These are phyloP conservation scores for Chaetomium tenue DNA, from an alignment of 495 filamentous ascomycete species.

Conservation along the genomic window DNA sequence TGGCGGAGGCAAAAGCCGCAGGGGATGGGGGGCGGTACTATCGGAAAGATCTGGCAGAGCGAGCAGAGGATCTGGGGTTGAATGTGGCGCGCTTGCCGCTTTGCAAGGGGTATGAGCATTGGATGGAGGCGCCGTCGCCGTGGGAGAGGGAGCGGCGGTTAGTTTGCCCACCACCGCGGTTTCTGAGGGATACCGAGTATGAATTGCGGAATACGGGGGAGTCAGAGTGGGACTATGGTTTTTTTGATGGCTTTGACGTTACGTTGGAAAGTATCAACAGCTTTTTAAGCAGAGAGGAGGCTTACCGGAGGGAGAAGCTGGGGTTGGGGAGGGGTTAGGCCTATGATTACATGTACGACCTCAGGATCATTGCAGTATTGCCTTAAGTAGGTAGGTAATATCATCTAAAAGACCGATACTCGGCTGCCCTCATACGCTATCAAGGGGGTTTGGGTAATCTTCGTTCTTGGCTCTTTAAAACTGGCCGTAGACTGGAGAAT, in stretches of 20 bases:
- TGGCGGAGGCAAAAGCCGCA: neutral
- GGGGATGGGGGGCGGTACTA: neutral
- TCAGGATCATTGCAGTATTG: too few relatives aligned
- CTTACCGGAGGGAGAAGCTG: too few relatives aligned
- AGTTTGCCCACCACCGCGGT: too few relatives aligned
- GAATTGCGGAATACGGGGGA: neutral
- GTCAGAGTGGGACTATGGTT: neutral
- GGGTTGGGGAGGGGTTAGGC: too few relatives aligned
- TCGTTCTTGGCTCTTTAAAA: too few relatives aligned
- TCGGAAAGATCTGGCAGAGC: neutral
- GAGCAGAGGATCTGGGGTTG: neutral
- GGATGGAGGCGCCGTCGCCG: neutral
- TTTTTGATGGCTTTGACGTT: neutral
- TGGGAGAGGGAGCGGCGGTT: neutral
- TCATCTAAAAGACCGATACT: too few relatives aligned
- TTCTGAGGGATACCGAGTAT: neutral
- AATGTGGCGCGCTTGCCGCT: neutral
- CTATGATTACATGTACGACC: too few relatives aligned
- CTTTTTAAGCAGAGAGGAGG: too few relatives aligned
- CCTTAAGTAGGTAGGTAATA: too few relatives aligned
- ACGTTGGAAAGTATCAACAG: neutral
- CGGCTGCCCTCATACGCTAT: too few relatives aligned
- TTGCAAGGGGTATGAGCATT: neutral
- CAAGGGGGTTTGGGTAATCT: too few relatives aligned
- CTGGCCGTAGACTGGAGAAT: too few relatives aligned